Percentiles rank a stretch among this genome's conserved stretches.
These are phyloP conservation scores for Delitschia confertaspora DNA, from an alignment of 495 filamentous ascomycete species.

Conservation along the genomic window DNA sequence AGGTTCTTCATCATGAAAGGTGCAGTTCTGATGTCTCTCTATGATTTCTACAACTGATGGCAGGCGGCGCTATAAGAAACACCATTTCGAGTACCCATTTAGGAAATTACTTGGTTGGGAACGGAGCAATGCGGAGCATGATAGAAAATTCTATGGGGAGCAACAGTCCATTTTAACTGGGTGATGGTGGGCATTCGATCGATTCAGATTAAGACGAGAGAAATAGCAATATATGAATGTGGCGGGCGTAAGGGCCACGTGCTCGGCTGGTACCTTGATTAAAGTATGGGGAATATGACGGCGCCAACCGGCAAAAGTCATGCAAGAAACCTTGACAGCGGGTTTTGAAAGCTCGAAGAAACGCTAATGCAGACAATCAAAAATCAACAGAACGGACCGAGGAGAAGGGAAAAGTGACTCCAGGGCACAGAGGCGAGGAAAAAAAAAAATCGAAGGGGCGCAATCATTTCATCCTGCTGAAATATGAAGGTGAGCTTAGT, in stretches of 20 bases:
- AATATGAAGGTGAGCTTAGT: too few relatives aligned
- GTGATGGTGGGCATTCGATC: not conserved
- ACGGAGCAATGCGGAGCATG: slow-evolving; percentile 17
- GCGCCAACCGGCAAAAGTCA: too few relatives aligned
- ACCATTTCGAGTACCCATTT: not conserved
- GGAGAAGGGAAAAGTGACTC: too few relatives aligned
- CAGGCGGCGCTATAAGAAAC: slow-evolving; percentile 16
- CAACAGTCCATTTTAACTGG: slow-evolving; percentile 9
- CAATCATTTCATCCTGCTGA: too few relatives aligned
- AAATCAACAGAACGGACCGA: too few relatives aligned
- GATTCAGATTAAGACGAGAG: slow-evolving; percentile 5
- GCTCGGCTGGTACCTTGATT: too few relatives aligned
- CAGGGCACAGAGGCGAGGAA: too few relatives aligned
- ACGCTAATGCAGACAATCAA: too few relatives aligned
- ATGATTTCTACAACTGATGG: not conserved
- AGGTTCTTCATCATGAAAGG: slow-evolving; percentile 13
- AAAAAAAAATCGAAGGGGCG: too few relatives aligned
- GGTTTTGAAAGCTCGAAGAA: too few relatives aligned
- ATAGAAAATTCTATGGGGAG: not conserved
- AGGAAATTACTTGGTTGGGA: slow-evolving; percentile 4
- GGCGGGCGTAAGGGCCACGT: slow-evolving; percentile 9
- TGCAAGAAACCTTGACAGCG: too few relatives aligned
- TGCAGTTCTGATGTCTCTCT: not conserved
- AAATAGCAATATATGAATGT: slow-evolving; percentile 7
- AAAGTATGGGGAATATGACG: too few relatives aligned